A percentile compares a stretch with the other conserved stretches of the same genome.
Conservation (phyloP, 2,329 filamentous ascomycete species). For the Neocatenulostroma microsporum region DNA sequence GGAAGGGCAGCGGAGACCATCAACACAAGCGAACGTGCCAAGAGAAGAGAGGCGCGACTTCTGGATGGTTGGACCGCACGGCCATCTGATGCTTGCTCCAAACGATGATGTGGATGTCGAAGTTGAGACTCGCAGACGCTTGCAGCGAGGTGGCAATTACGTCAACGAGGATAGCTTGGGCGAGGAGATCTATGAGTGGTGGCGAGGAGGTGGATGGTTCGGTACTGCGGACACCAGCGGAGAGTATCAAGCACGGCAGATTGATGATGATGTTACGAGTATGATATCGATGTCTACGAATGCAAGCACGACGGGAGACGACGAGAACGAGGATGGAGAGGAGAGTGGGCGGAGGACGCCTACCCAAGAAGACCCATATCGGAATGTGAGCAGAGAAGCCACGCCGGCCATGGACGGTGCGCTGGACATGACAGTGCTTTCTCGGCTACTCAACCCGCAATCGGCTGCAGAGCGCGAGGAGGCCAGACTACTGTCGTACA, state of each 20-base stretch:
- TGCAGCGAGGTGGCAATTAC: constrained; percentile 37
- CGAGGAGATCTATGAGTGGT: constrained; percentile 71
- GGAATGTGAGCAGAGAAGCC: constrained; percentile 36
- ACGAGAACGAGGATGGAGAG: constrained; percentile 37
- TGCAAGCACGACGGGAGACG: constrained; percentile 34
- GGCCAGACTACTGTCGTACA: constrained; percentile 71
- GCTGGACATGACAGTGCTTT: constrained; percentile 44
- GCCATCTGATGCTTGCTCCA: constrained; percentile 48
- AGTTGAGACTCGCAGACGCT: constrained; percentile 60
- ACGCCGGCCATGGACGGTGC: constrained; percentile 46
- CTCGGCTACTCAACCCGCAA: constrained; percentile 71
- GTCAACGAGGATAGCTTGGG: constrained; percentile 62
- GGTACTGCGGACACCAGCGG: constrained; percentile 73
- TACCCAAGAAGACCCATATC: constrained; percentile 56
- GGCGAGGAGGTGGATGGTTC: constrained; percentile 76
- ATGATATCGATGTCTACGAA: constrained; percentile 58
- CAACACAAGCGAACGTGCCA: constrained; percentile 11
- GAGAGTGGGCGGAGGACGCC: constrained; percentile 60
- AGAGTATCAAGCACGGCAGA: constrained; percentile 60
- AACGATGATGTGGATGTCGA: constrained; percentile 71
- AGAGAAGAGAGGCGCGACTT: constrained; percentile 36
- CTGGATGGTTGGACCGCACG: constrained; percentile 45
- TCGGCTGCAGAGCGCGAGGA: constrained; percentile 71
- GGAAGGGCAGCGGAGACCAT: constrained; percentile 25
- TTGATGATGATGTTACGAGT: constrained; percentile 69